These are phyloP conservation scores for Vitis hybrid DNA, from an alignment of 177 flowering plant genomes.

Conservation along the genomic window DNA sequence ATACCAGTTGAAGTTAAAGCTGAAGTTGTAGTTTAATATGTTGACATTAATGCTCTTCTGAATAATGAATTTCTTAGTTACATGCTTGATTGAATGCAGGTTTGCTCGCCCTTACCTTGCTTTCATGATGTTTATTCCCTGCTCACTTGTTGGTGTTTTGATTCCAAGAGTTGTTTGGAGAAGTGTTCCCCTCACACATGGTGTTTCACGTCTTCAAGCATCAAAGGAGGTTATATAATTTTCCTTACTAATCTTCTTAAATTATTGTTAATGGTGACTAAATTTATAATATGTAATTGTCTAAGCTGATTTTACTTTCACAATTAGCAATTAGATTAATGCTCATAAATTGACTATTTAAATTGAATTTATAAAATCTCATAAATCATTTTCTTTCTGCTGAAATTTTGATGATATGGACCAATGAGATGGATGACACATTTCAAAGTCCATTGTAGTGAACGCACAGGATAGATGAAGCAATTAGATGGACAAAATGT, in stretches of 20 bases:
- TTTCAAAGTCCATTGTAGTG: no score
- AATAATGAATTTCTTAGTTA: neutral
- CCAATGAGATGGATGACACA: no score
- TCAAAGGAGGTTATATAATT: slow-evolving; percentile 53
- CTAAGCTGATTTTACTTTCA: neutral
- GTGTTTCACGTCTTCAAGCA: slow-evolving; percentile 35
- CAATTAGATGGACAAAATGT: no score
- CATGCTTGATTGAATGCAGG: slow-evolving; percentile 49
- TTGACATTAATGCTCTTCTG: neutral
- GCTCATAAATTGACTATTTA: neutral
- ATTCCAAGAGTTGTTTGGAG: slow-evolving; percentile 63
- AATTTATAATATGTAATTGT: neutral
- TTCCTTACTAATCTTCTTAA: neutral
- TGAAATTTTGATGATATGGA: no score
- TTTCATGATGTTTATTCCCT: slow-evolving; percentile 82
- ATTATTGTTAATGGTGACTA: neutral
- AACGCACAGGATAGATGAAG: no score
- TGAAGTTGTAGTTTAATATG: no score
- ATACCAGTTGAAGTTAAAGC: no score
- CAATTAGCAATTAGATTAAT: neutral
- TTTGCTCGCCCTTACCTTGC: slow-evolving; percentile 87
- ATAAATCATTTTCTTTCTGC: neutral
- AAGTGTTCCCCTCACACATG: slow-evolving; percentile 54
- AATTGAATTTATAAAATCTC: neutral
- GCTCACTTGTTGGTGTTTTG: slow-evolving; percentile 77